These are phyloP conservation scores for Lactifluus pinguis DNA, from an alignment of 768 basidiomycete genomes.

Conservation along the genomic window DNA sequence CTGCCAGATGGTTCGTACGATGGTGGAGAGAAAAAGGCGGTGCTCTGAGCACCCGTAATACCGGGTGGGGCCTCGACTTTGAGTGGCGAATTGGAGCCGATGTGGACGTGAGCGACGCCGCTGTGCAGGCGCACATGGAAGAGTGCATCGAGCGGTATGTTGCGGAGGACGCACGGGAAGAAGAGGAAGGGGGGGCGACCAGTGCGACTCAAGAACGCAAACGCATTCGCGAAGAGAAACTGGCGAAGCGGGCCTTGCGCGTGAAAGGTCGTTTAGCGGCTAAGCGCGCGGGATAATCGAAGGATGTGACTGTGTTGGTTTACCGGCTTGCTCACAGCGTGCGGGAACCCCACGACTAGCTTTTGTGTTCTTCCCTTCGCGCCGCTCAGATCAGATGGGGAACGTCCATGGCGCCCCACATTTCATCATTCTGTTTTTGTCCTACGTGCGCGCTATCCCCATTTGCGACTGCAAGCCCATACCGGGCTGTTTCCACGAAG, in stretches of 20 bases:
- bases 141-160: constrained; percentile 52
- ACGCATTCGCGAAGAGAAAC: constrained; percentile 33
- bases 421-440: background rate
- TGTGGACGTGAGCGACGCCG: constrained; percentile 20
- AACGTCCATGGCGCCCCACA: background rate
- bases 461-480: background rate
- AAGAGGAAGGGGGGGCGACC: constrained; percentile 44
- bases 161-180: constrained; percentile 36
- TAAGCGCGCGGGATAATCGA: background rate
- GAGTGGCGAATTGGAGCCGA: constrained; percentile 41
- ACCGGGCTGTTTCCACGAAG: background rate
- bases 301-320: background rate
- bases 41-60: constrained; percentile 26
- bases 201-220: constrained; percentile 71
- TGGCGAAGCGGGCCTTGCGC: constrained; percentile 31
- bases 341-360: background rate
- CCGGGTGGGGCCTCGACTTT: constrained; percentile 82
- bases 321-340: background rate
- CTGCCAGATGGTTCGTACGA: constrained; percentile 71
- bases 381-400: background rate
- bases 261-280: constrained; percentile 23
- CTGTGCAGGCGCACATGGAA: constrained; percentile 63
- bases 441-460: constrained; percentile 3
- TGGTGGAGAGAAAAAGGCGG: constrained; percentile 83
- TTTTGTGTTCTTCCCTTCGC: background rate